Percentiles rank a stretch among this genome's conserved stretches.
Conservation (phyloP, 2,329 filamentous ascomycete genomes). For the Parastagonospora avenae region DNA sequence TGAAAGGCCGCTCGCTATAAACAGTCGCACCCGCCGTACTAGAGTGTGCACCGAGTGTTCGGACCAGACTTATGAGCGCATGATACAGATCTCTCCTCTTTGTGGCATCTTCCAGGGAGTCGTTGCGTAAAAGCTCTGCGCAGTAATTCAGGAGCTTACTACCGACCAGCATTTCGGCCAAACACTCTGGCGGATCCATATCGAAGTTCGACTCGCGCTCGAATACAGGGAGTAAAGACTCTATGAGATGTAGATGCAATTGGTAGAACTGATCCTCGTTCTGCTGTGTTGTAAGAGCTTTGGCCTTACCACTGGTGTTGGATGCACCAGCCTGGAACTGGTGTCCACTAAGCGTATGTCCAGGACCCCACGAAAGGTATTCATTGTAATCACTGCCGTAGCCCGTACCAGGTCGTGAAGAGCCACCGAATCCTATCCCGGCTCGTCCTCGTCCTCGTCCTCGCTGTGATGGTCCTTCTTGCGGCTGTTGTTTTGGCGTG, state of each 20-base stretch:
- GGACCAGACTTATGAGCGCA: slow-evolving; percentile 49
- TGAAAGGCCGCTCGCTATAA: slow-evolving; percentile 41
- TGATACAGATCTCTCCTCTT: slow-evolving; percentile 45
- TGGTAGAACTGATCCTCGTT: slow-evolving; percentile 15
- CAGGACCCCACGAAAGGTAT: neutral
- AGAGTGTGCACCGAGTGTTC: slow-evolving; percentile 39
- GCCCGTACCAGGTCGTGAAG: slow-evolving; percentile 7
- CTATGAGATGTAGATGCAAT: slow-evolving; percentile 20
- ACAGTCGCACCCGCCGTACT: slow-evolving; percentile 37
- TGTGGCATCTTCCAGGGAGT: slow-evolving; percentile 47
- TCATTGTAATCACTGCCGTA: slow-evolving; percentile 10
- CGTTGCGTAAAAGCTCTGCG: slow-evolving; percentile 49
- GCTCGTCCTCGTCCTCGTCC: slow-evolving; percentile 2
- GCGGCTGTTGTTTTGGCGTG: neutral
- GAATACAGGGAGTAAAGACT: slow-evolving; percentile 32
- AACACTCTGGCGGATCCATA: slow-evolving; percentile 30
- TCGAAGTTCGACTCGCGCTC: slow-evolving; percentile 32
- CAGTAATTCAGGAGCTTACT: slow-evolving; percentile 46
- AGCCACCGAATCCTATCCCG: slow-evolving; percentile 10
- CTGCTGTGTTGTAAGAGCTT: slow-evolving; percentile 15
- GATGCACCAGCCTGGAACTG: neutral
- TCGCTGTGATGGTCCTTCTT: neutral
- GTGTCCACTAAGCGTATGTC: neutral
- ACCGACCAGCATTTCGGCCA: slow-evolving; percentile 43
- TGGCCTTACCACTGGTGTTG: slow-evolving; percentile 1